Evolutionary conservation across 306 rosid species (phyloP).

Genomic region (Sicyos edulis): DNA sequence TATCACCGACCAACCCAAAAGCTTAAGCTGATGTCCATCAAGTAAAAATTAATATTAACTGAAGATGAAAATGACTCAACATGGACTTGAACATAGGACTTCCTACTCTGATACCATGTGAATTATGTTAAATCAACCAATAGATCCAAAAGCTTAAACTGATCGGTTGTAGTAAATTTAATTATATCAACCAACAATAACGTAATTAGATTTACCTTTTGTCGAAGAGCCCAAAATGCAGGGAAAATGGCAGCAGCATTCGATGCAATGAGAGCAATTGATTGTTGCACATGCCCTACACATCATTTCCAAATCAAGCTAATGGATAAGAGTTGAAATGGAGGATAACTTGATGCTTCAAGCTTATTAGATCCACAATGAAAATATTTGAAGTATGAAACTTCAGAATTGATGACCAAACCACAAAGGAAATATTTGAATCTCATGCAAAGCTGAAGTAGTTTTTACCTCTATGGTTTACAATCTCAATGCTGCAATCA

Average conservation of each 20-base stretch:
- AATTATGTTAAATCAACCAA: too few species aligned
- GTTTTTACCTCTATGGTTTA: slow-evolving; percentile 62
- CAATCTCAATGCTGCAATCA: slow-evolving; percentile 82
- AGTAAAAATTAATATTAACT: too few species aligned
- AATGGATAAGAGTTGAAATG: not conserved
- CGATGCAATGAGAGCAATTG: slow-evolving; percentile 72
- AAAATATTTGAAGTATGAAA: not conserved
- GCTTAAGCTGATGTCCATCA: too few species aligned
- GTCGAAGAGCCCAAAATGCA: slow-evolving; percentile 83
- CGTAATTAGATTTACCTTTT: slow-evolving; percentile 45
- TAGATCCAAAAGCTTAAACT: too few species aligned
- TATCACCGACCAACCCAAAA: too few species aligned
- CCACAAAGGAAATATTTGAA: not conserved
- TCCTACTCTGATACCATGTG: too few species aligned
- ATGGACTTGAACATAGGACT: too few species aligned
- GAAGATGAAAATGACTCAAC: too few species aligned
- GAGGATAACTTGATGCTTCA: not conserved
- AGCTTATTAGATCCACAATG: not conserved
- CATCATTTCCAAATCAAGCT: not conserved
- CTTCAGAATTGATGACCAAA: not conserved
- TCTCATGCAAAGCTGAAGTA: slow-evolving; percentile 18
- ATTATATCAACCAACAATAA: not conserved
- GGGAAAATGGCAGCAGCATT: slow-evolving; percentile 86
- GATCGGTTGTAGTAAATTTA: too few species aligned
- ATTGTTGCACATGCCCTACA: slow-evolving; percentile 64